Percentiles rank a stretch among this genome's conserved stretches.
Conservation (phyloP, 2,329 filamentous ascomycete species). For the Fusarium subtropicale region DNA sequence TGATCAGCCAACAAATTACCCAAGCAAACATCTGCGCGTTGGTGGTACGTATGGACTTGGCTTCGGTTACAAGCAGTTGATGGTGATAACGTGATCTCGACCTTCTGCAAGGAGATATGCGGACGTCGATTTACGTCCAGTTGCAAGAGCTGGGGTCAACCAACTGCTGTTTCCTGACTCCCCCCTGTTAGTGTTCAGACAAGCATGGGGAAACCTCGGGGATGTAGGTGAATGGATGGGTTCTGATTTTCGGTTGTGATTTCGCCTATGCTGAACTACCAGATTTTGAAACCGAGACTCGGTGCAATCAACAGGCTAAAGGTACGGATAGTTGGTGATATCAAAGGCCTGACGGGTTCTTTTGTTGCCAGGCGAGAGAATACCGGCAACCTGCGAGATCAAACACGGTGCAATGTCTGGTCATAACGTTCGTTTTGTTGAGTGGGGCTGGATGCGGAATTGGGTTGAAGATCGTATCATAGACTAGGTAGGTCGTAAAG, state of each 20-base stretch:
- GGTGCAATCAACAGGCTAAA: background rate
- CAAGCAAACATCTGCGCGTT: constrained; percentile 23
- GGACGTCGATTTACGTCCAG: constrained; percentile 17
- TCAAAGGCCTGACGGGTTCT: background rate
- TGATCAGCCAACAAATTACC: constrained; percentile 19
- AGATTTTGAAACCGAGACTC: background rate
- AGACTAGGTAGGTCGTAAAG: background rate
- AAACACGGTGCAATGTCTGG: background rate
- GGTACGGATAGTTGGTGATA: background rate
- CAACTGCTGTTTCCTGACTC: constrained; percentile 13
- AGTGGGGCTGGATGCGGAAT: background rate
- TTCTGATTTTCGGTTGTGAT: background rate
- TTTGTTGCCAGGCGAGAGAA: background rate
- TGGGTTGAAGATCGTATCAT: background rate
- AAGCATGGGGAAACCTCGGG: background rate
- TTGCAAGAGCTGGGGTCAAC: constrained; percentile 15
- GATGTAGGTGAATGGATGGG: background rate
- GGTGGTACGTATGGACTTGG: constrained; percentile 7
- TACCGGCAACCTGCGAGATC: background rate
- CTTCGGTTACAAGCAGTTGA: constrained; percentile 19
- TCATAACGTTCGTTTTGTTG: background rate
- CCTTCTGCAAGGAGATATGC: constrained; percentile 38
- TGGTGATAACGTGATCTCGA: constrained; percentile 43
- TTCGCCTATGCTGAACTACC: constrained; percentile 10
- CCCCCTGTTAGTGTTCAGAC: background rate